Base-by-base conservation (phyloP, 345 rosid species). In the Brassica nigra region DNA sequence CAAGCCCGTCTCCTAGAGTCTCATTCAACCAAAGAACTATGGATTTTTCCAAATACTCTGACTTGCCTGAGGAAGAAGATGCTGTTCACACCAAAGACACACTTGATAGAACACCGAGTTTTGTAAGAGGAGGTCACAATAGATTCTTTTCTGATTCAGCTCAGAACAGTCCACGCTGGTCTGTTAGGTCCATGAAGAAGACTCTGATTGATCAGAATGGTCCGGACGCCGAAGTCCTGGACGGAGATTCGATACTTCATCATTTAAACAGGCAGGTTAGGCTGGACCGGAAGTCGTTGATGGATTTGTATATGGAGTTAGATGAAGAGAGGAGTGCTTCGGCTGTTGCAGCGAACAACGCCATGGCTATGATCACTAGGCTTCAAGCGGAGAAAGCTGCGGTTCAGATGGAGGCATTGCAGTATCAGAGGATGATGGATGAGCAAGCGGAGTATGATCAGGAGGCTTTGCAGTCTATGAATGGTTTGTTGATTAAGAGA, bases 381-480 rank as follows among this genome's bases (percentile, higher is more conserved):
- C 84, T 95, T 79, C 98, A 93, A 78, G 91, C 90, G 1, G 97
- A 95, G 80, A 93, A 93, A 83, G 92, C 97, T 1, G 97, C 97
- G 4, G 92, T 93, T 67, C 99, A 93, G 64, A 96, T 96, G 99
- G 97, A 96, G 77, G 98, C 99, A 6, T 82, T 93, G 71, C 99
- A 96, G 84, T 96, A 96, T 73, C 97, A 92, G 84, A 92, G 99
- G 81, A 90, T 96, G 98, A 90, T 96, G 97, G 98, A 96, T 75
- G 98, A 96, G 79, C 94, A 93, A 83, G 97, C 97, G 10, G 94
- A 92, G 75, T 96, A 92, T 58, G 98, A 93, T 68, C 86, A 93
- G 76, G 99, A 96, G 84, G 92, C 94, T n/a, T 81, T 96, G 73
- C 97, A 90, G 81, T 88, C 88, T 75, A 83, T 88, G 57, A 86